Conservation (phyloP, 176 grass and related monocot genomes). For the Juncus effusus region DNA sequence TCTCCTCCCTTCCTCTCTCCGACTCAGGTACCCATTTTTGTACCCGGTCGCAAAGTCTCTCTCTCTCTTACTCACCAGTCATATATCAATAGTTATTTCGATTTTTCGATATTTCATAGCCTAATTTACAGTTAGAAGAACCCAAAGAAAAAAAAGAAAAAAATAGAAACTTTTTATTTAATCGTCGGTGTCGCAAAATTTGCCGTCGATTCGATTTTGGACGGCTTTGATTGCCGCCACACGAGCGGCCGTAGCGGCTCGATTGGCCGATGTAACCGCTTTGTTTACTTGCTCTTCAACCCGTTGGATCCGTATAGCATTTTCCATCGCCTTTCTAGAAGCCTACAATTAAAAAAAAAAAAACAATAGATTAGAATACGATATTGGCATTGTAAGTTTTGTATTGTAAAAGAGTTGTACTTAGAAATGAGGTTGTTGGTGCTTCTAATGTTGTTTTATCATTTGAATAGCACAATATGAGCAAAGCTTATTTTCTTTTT, state of each 20-base stretch:
- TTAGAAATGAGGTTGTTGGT: background rate
- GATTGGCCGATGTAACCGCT: conserved; percentile 49
- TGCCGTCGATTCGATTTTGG: conserved; percentile 70
- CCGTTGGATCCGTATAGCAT: conserved; percentile 32
- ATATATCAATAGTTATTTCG: conserved; percentile 27
- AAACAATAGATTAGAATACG: background rate
- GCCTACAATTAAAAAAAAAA: conserved; percentile 34
- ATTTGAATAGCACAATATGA: too few relatives aligned
- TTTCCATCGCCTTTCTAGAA: conserved; percentile 45
- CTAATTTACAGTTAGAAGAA: conserved; percentile 42
- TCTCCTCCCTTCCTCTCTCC: conserved; percentile 31
- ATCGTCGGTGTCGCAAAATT: conserved; percentile 48
- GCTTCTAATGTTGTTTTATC: too few relatives aligned
- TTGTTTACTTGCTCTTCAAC: conserved; percentile 60
- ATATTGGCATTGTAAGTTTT: background rate
- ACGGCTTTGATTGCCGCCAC: conserved; percentile 69
- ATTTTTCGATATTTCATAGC: conserved; percentile 10
- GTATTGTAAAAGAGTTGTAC: background rate
- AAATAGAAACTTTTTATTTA: conserved; percentile 18
- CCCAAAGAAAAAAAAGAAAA: conserved; percentile 6
- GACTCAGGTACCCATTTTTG: conserved; percentile 42
- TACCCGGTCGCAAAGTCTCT: conserved; percentile 46
- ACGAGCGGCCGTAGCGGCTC: conserved; percentile 63
- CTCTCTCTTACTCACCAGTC: conserved; percentile 5
- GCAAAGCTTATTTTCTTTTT: background rate